Percentiles rank a stretch among this genome's conserved stretches.
Conservation (phyloP, 1,284 basidiomycete species). For the Farysia itapuensis region DNA sequence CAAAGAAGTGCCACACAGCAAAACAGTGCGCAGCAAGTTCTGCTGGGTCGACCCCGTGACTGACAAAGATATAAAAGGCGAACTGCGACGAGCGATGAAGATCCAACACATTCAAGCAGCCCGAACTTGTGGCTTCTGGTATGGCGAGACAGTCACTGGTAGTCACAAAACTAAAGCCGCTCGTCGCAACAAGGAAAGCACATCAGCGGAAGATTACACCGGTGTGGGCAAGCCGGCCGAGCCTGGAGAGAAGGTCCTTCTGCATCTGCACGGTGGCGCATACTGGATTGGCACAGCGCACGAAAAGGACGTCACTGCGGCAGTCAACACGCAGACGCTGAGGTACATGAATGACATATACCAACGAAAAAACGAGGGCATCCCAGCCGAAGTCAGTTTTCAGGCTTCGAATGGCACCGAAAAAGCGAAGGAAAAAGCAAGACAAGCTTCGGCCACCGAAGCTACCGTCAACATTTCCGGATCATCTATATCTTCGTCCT, state of each 20-base stretch:
- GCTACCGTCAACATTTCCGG: neutral
- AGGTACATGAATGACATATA: conserved; percentile 40
- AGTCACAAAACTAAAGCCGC: too few species aligned
- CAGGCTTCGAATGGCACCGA: neutral
- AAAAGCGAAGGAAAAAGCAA: neutral
- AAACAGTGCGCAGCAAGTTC: conserved; percentile 47
- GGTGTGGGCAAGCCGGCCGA: conserved; percentile 33
- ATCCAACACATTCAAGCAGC: conserved; percentile 29
- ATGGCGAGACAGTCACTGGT: conserved; percentile 12
- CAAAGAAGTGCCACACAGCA: conserved; percentile 44
- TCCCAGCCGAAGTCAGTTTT: neutral
- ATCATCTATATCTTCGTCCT: neutral
- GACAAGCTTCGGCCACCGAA: neutral
- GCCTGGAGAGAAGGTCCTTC: conserved; percentile 45
- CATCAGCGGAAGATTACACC: too few species aligned
- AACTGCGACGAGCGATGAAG: conserved; percentile 42
- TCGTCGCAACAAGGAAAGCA: neutral
- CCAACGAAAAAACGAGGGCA: neutral
- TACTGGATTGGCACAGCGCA: conserved; percentile 55
- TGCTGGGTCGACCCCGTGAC: conserved; percentile 40
- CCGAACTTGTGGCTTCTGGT: conserved; percentile 52
- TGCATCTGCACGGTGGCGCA: conserved; percentile 53
- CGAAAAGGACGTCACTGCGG: conserved; percentile 45
- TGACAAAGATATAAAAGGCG: conserved; percentile 39
- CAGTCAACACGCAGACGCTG: conserved; percentile 43